phyloP scores from a whole-genome alignment of 2,329 filamentous ascomycete species.

The Tolypocladium inflatum region DNA sequence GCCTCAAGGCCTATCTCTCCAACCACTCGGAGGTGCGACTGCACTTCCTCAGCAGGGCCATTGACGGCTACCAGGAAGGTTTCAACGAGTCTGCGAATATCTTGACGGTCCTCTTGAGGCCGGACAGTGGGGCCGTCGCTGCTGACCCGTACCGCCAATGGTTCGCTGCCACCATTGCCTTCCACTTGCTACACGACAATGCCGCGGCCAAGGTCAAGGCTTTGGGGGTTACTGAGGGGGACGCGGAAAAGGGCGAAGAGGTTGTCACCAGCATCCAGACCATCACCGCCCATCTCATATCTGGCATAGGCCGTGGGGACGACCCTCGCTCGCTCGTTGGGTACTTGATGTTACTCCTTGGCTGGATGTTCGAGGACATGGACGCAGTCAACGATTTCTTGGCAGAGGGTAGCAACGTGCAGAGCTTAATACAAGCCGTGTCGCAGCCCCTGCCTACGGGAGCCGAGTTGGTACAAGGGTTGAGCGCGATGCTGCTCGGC shows the following conservation, averaged over 20 bases:
- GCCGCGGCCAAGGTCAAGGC: slow-evolving; percentile 68
- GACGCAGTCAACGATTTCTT: slow-evolving; percentile 90
- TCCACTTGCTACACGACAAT: slow-evolving; percentile 78
- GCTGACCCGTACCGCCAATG: slow-evolving; percentile 80
- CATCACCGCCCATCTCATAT: slow-evolving; percentile 76
- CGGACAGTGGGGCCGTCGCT: slow-evolving; percentile 49
- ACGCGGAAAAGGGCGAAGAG: slow-evolving; percentile 83
- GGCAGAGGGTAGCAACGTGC: slow-evolving; percentile 84
- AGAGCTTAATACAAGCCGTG: slow-evolving; percentile 70
- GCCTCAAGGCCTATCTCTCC: slow-evolving; percentile 86
- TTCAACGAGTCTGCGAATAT: slow-evolving; percentile 82
- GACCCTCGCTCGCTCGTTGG: slow-evolving; percentile 74
- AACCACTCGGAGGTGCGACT: slow-evolving; percentile 71
- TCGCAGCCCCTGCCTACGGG: slow-evolving; percentile 47
- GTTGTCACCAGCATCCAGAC: slow-evolving; percentile 90
- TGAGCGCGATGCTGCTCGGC: slow-evolving; percentile 77
- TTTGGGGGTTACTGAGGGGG: slow-evolving; percentile 79
- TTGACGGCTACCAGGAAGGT: slow-evolving; percentile 72
- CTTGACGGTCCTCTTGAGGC: slow-evolving; percentile 68
- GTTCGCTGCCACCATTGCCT: slow-evolving; percentile 80
- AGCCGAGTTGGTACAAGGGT: slow-evolving; percentile 63
- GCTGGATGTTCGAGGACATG: slow-evolving; percentile 88
- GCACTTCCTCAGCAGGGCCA: slow-evolving; percentile 81
- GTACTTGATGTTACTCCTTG: slow-evolving; percentile 80
- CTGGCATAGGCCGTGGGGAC: slow-evolving; percentile 63